Base-by-base conservation (phyloP, 2,329 filamentous ascomycete genomes). In the Bipolaris gigantea region DNA sequence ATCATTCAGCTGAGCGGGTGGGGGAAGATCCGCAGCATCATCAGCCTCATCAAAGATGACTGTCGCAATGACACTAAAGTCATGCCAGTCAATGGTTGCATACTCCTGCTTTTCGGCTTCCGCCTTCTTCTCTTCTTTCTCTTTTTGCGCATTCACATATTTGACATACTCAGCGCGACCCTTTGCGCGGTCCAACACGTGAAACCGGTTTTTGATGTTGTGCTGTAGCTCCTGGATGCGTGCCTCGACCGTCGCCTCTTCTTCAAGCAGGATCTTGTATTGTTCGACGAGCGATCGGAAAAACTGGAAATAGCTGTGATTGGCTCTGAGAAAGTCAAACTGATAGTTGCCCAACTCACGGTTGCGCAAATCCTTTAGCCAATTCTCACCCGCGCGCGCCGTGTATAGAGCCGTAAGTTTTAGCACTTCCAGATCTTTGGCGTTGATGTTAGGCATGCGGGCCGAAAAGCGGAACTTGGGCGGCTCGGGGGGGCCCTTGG, bases 281-380 rank as follows among this genome's bases (percentile, higher is more conserved):
- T 99, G 94, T 64, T 97, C 93, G 56, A 97, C 87, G 55, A 96
- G 82, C 60, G 92, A 86, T 64, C 91, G 90, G 76, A 97, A 97
- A 79, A 94, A 97, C 73, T 93, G 92, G 79, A 97, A 92, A 59
- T 97, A 87, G 68, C 90, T 96, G 79, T 99, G 94, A 69, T 96
- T 95, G 15, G 92, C 91, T 49, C 93, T 87, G 48, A 99, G 81
- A 71, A 99, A 99, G 75, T 97, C 92, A 74, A 97, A 99, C 73
- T 99, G 93, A 63, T 87, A 92, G 75, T 97, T 97, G 69, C 89
- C 85, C 16, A 89, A 84, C 78, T 99, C 93, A 62, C 90, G 86
- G 76, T 96, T 93, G 21, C 89, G 90, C 59, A 99, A 79, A 50
- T 88, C 85, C 19, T 92, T 97, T 84, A 96, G 90, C 77, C 94